phyloP scores from a whole-genome alignment of 768 basidiomycete species.

The Clavulina sp. region DNA sequence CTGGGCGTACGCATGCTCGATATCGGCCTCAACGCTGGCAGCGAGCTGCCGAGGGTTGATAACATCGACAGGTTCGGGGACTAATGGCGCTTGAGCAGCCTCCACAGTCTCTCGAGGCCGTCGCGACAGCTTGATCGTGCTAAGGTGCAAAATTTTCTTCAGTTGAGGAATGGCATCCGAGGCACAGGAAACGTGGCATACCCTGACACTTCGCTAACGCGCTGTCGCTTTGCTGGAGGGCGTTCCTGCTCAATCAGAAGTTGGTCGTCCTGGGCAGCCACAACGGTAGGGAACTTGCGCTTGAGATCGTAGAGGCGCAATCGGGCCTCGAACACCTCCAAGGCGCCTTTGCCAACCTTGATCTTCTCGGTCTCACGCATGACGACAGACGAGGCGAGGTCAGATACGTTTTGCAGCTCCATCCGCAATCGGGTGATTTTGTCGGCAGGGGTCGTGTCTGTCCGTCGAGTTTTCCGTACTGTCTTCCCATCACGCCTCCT shows the following conservation, averaged over 20 bases:
- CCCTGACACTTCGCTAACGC: neutral
- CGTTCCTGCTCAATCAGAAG: slow-evolving; percentile 55
- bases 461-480: slow-evolving; percentile 82
- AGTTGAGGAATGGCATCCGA: neutral
- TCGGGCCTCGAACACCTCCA: slow-evolving; percentile 63
- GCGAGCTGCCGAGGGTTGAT: slow-evolving; percentile 37
- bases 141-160: neutral
- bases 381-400: slow-evolving; percentile 52
- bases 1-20: slow-evolving; percentile 40
- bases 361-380: slow-evolving; percentile 63
- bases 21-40: slow-evolving; percentile 37
- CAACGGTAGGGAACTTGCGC: slow-evolving; percentile 33
- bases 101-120: slow-evolving; percentile 23
- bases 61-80: slow-evolving; percentile 14
- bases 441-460: slow-evolving; percentile 77
- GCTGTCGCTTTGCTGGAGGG: slow-evolving; percentile 34
- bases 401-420: slow-evolving; percentile 55
- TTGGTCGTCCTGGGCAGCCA: slow-evolving; percentile 39
- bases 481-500: slow-evolving; percentile 87
- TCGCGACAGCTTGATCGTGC: slow-evolving; percentile 9
- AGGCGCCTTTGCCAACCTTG: slow-evolving; percentile 37
- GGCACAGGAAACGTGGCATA: neutral
- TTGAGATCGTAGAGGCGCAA: slow-evolving; percentile 62
- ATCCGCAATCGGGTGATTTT: slow-evolving; percentile 64
- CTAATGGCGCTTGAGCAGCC: slow-evolving; percentile 21